phyloP scores from a whole-genome alignment of 2,329 filamentous ascomycete genomes.

The Coniosporium uncinatum region DNA sequence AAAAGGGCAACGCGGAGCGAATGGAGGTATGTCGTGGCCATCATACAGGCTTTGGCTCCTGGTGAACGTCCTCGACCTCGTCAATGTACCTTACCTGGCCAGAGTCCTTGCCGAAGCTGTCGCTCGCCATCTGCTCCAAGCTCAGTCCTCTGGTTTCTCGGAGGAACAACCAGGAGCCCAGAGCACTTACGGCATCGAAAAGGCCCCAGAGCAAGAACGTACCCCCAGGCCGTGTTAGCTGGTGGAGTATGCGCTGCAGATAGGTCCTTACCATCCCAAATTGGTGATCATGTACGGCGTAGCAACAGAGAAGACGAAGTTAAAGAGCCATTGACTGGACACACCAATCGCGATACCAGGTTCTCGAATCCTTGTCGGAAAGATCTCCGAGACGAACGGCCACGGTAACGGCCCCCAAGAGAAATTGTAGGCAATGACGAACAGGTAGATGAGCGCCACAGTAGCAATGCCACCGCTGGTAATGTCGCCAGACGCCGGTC shows the following conservation, averaged over 20 bases:
- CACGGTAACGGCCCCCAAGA: slow-evolving; percentile 48
- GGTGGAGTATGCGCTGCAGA: too few relatives aligned
- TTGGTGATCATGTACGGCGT: slow-evolving; percentile 44
- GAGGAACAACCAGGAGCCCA: neutral
- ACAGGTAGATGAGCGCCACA: slow-evolving; percentile 48
- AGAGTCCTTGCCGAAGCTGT: too few relatives aligned
- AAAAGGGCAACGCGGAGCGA: too few relatives aligned
- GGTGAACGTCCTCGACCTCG: too few relatives aligned
- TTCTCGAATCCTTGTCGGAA: slow-evolving; percentile 44
- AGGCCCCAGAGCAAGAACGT: slow-evolving; percentile 22
- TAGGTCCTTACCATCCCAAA: slow-evolving; percentile 42
- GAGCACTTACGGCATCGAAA: neutral
- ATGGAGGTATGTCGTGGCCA: too few relatives aligned
- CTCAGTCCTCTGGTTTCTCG: neutral
- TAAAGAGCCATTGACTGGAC: slow-evolving; percentile 44
- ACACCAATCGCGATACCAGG: slow-evolving; percentile 43
- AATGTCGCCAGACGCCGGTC: slow-evolving; percentile 13
- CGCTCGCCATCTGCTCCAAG: neutral
- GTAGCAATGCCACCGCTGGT: slow-evolving; percentile 39
- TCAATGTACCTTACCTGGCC: too few relatives aligned
- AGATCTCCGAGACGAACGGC: slow-evolving; percentile 47
- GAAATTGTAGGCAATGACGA: slow-evolving; percentile 47
- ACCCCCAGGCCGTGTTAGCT: too few relatives aligned
- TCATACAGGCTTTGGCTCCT: too few relatives aligned
- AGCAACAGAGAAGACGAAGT: slow-evolving; percentile 41